Evolutionary conservation across 2,329 filamentous ascomycete genomes (phyloP), one percentile per base, ranked within the genome.

Genomic region (Sodiomyces alkalinus): DNA sequence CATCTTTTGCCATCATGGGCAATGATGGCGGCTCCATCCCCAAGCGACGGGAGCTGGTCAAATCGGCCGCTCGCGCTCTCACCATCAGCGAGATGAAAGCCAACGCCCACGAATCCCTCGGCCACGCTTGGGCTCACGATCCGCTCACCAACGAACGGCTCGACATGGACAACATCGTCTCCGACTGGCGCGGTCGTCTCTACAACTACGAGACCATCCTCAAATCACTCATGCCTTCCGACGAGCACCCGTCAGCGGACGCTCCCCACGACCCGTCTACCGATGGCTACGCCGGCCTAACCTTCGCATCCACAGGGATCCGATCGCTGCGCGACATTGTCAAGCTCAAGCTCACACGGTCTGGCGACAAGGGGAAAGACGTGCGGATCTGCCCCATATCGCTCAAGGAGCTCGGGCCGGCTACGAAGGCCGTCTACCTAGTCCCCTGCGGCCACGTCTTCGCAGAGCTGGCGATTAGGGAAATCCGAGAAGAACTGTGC

Each of bases 11-110:
- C 14, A n/a, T 29, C 42, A 94, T 98, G 90, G 90, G 90, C 50
- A 98, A 98, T 58, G 90, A 98, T 52, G 90, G 90, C 42, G 90
- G 90, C 49, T 87, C 82, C 41, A 98, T 98, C 41, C 90, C 90
- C 5, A 96, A 80, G 38, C 81, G 92, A 18, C 80, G 85, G 46
- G 92, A 98, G 55, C 80, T 98, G 25, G 90, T 98, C 51, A 92
- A 92, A 56, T 79, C 87, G 53, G 83, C 86, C 17, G 83, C 86
- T 22, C 80, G 82, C 43, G 68, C 74, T 28, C 80, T 80, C 14
- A 92, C 80, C 19, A 68, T 82, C 17, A 76, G 81, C 26, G 80
- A 96, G 58, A 60, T 93, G 32, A 96, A 96, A 58, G 85, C 90
- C 39, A 78, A 80, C 7, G 78, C 78, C 39, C 74, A 79, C 47